phyloP scores from a whole-genome alignment of 2,329 filamentous ascomycete genomes.

The Verticillium klebahnii region DNA sequence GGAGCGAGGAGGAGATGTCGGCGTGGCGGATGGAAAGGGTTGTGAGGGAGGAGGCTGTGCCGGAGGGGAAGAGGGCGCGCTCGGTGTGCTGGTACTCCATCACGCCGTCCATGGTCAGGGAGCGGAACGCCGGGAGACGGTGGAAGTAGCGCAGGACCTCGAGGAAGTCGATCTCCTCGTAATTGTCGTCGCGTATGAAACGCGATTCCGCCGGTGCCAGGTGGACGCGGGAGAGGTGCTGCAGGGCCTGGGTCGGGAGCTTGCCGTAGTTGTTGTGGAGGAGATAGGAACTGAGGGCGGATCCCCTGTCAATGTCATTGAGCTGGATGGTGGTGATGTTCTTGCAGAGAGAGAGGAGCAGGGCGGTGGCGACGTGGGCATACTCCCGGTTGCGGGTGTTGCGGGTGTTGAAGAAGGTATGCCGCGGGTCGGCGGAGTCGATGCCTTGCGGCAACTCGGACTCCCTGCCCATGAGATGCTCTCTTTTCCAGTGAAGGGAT shows the following conservation, averaged over 20 bases:
- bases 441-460: neutral
- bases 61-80: slow-evolving; percentile 1
- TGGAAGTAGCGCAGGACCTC: slow-evolving; percentile 8
- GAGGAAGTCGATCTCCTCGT: slow-evolving; percentile 5
- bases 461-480: neutral
- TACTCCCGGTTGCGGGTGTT: neutral
- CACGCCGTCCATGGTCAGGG: slow-evolving; percentile 7
- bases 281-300: neutral
- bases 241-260: slow-evolving; percentile 1
- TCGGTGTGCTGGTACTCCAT: slow-evolving; percentile 4
- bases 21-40: slow-evolving; percentile 6
- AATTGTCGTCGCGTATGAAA: neutral
- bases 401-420: neutral
- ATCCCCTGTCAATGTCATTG: neutral
- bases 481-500: neutral
- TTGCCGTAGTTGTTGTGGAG: slow-evolving; percentile 6
- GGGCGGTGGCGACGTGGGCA: neutral
- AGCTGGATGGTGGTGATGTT: slow-evolving; percentile 1
- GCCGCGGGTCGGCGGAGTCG: neutral
- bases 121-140: slow-evolving; percentile 5
- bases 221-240: neutral
- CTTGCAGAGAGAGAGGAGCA: neutral
- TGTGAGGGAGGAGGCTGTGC: slow-evolving; percentile 5
- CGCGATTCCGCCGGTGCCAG: too few relatives aligned
- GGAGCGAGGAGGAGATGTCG: slow-evolving; percentile 1